Base-by-base conservation (phyloP, 1,284 basidiomycete species). In the Cronartium quercuum region DNA sequence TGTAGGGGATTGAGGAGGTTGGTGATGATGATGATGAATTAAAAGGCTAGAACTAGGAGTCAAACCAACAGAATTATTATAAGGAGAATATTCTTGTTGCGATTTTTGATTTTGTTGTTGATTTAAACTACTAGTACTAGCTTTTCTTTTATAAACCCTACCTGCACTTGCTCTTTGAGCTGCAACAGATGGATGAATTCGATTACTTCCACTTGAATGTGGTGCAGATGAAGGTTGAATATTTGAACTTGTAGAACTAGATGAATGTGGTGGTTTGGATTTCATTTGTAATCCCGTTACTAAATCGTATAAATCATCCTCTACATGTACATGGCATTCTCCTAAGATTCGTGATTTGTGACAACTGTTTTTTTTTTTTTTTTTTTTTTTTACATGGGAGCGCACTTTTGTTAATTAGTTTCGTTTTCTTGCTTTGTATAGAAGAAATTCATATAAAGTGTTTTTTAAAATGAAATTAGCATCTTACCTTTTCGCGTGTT, bases 101-200 rank as follows among this genome's bases (percentile, higher is more conserved):
- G n/a, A n/a, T n/a, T n/a, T n/a, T n/a, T n/a, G n/a, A n/a, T n/a
- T n/a, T n/a, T n/a, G 29, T 55, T 24, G 51, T 44, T 40, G 51
- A 38, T 35, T 47, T 10, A 74, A 58, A 61, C 70, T 66, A 35
- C 70, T 74, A 35, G 37, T 74, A 21, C 70, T 75, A 29, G 73
- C 73, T 62, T 75, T 75, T 12, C 73, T 40, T 21, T 75, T 75
- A 37, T 75, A 75, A 38, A 75, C 73, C 6, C 73, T 55, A 6
- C 73, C 73, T 0, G 73, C 64, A 63, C 65, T 67, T 35, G 73
- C 73, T 24, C 73, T 42, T 57, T 75, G 64, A 67, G 73, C 73
- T 3, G 73, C 73, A 24, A 75, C 73, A 12, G 73, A 75, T 12
- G 73, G 73, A 63, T 75, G 73, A 42, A 75, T 64, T 41, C 73